Percentiles rank a stretch among this genome's conserved stretches.
phyloP scores from a whole-genome alignment of 2,329 filamentous ascomycete species.

The Epichloe typhina region DNA sequence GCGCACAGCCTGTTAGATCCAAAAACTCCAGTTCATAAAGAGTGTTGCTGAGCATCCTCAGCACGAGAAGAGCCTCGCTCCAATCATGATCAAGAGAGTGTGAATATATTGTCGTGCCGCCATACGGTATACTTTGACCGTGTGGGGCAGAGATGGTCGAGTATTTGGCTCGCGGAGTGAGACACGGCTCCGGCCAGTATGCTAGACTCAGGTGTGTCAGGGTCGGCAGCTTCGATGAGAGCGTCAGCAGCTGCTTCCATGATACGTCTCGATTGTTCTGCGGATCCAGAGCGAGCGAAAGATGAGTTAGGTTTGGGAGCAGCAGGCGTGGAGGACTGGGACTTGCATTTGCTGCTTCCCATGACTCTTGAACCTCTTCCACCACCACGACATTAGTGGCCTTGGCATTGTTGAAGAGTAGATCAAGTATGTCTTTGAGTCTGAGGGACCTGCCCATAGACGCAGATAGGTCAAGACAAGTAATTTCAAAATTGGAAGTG shows the following conservation, averaged over 20 bases:
- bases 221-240: constrained; percentile 38
- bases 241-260: constrained; percentile 43
- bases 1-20: constrained; percentile 44
- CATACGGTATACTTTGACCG: constrained; percentile 34
- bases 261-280: constrained; percentile 24
- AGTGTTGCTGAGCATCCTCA: constrained; percentile 39
- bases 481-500: constrained; percentile 23
- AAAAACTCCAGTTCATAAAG: constrained; percentile 48
- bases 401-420: constrained; percentile 31
- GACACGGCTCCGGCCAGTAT: constrained; percentile 46
- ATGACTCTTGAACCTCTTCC: constrained; percentile 34
- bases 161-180: constrained; percentile 40
- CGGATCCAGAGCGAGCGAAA: constrained; percentile 41
- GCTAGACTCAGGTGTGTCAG: constrained; percentile 49
- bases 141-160: constrained; percentile 32
- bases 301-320: constrained; percentile 45
- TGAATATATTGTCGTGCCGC: constrained; percentile 43
- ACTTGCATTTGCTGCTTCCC: constrained; percentile 31
- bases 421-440: constrained; percentile 36
- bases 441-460: constrained; percentile 37
- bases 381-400: background rate
- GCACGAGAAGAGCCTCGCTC: constrained; percentile 42
- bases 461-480: constrained; percentile 39
- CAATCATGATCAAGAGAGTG: constrained; percentile 46
- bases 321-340: constrained; percentile 24